Evolutionary conservation across 768 basidiomycete genomes (phyloP).

Genomic region (Pulveroboletus sp.): DNA sequence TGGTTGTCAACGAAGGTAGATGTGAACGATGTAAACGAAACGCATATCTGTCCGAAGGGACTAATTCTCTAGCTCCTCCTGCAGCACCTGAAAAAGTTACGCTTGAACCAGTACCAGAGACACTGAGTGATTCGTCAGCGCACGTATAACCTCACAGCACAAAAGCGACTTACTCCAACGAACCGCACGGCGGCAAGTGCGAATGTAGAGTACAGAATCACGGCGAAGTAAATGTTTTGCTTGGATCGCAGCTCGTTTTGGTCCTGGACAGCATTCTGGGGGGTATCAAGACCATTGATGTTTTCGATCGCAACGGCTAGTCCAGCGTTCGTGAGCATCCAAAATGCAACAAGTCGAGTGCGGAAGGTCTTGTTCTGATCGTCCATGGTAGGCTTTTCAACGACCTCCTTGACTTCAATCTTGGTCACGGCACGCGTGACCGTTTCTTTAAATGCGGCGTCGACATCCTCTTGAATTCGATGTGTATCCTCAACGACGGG

Average conservation of each 20-base stretch:
- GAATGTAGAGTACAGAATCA: slow-evolving; percentile 82
- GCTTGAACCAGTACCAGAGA: slow-evolving; percentile 76
- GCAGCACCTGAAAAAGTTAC: slow-evolving; percentile 80
- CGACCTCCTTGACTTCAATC: slow-evolving; percentile 55
- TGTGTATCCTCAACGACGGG: slow-evolving; percentile 84
- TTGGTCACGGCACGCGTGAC: slow-evolving; percentile 84
- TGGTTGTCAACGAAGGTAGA: slow-evolving; percentile 33
- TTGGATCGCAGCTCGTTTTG: slow-evolving; percentile 39
- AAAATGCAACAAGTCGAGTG: slow-evolving; percentile 76
- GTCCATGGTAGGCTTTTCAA: slow-evolving; percentile 81
- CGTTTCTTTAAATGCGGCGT: slow-evolving; percentile 87
- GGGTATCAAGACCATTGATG: slow-evolving; percentile 56
- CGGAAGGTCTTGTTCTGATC: slow-evolving; percentile 92
- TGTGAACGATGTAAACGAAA: slow-evolving; percentile 23
- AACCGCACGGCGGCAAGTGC: slow-evolving; percentile 69
- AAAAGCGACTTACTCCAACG: slow-evolving; percentile 53
- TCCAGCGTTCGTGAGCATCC: slow-evolving; percentile 73
- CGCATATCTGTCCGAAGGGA: slow-evolving; percentile 11
- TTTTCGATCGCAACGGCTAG: slow-evolving; percentile 75
- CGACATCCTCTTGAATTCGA: slow-evolving; percentile 82
- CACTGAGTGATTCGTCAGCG: slow-evolving; percentile 45
- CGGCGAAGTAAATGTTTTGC: slow-evolving; percentile 64
- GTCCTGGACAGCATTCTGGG: slow-evolving; percentile 38
- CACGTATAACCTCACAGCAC: neutral
- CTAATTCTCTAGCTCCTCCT: slow-evolving; percentile 52